These are phyloP conservation scores for Dactylorhiza incarnata DNA, from an alignment of 106 monocot species.

Conservation along the genomic window DNA sequence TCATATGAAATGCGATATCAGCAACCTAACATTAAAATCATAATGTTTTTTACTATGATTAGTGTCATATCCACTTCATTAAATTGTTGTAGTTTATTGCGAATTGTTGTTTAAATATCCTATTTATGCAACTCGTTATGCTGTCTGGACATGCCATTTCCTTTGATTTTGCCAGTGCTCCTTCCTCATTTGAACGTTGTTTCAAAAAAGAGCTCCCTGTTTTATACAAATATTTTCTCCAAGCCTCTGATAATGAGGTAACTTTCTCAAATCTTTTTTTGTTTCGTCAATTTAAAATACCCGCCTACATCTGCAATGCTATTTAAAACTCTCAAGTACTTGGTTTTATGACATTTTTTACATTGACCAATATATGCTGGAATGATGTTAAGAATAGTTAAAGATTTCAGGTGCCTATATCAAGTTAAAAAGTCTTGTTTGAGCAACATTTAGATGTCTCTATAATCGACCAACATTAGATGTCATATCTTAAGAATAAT, in stretches of 20 bases:
- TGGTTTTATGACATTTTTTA: too few relatives aligned
- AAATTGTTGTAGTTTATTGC: neutral
- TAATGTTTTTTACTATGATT: neutral
- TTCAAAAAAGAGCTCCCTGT: conserved; percentile 58
- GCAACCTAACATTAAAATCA: neutral
- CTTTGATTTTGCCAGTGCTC: conserved; percentile 41
- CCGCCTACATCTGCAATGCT: neutral
- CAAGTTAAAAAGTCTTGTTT: too few relatives aligned
- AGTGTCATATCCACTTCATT: neutral
- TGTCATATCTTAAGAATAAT: too few relatives aligned
- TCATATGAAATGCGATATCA: neutral
- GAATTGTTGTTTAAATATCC: neutral
- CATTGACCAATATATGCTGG: too few relatives aligned
- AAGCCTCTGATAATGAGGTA: conserved; percentile 64
- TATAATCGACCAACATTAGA: too few relatives aligned
- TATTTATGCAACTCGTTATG: neutral
- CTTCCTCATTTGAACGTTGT: conserved; percentile 76
- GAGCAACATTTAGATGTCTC: too few relatives aligned
- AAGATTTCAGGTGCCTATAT: too few relatives aligned
- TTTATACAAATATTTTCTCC: conserved; percentile 64
- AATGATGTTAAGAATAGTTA: too few relatives aligned
- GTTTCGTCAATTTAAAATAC: neutral
- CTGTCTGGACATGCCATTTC: neutral
- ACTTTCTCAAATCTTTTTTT: neutral
- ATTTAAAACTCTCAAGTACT: too few relatives aligned